phyloP scores from a whole-genome alignment of 2,329 filamentous ascomycete genomes.

The Xylaria sp. region DNA sequence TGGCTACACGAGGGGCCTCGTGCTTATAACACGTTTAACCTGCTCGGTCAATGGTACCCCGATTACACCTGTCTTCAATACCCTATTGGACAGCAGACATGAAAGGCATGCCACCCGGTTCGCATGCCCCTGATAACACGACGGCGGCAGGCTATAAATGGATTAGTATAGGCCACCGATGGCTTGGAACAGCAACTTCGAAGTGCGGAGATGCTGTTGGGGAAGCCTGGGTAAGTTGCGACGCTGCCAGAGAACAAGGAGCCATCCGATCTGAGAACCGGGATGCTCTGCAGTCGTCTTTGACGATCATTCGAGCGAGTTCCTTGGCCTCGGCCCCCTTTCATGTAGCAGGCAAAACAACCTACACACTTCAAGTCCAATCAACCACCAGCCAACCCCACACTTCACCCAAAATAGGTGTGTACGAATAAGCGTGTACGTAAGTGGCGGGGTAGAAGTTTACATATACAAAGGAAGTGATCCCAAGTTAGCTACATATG shows the following conservation, averaged over 20 bases:
- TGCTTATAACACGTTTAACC: conserved; percentile 29
- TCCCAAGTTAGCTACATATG: background rate
- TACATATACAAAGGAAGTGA: background rate
- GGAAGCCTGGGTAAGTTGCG: conserved; percentile 23
- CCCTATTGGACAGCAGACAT: conserved; percentile 14
- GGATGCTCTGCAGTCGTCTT: background rate
- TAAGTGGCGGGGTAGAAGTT: conserved; percentile 10
- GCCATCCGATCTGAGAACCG: conserved; percentile 4
- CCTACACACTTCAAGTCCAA: background rate
- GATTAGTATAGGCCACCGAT: conserved; percentile 15
- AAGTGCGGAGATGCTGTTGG: conserved; percentile 31
- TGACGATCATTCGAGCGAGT: background rate
- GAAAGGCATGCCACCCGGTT: conserved; percentile 10
- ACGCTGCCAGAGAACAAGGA: conserved; percentile 2
- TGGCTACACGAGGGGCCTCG: conserved; percentile 18
- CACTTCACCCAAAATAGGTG: background rate
- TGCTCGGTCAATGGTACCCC: conserved; percentile 29
- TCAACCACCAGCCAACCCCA: background rate
- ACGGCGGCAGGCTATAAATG: conserved; percentile 9
- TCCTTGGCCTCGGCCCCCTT: conserved; percentile 5
- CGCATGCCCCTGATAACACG: background rate
- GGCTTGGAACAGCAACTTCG: conserved; percentile 14
- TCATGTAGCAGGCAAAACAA: background rate
- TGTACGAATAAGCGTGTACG: background rate
- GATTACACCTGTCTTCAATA: conserved; percentile 1